These are phyloP conservation scores for Phytophthora syringae DNA, from an alignment of 352 stramenopile species.

Conservation along the genomic window DNA sequence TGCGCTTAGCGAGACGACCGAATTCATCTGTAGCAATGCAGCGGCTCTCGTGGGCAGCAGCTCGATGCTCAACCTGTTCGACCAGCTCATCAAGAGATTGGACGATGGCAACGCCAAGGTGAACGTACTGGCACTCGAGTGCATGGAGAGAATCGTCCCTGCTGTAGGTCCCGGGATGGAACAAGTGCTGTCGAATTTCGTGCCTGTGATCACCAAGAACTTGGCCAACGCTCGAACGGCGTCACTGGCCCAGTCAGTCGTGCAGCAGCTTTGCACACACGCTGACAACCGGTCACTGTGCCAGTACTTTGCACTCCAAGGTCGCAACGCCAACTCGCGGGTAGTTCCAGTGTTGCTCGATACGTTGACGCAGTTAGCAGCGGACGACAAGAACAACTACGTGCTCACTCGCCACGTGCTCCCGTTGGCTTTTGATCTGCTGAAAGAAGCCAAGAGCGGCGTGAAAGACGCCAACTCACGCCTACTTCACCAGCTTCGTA, in stretches of 20 bases:
- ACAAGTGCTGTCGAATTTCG: conserved; percentile 58
- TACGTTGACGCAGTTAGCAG: conserved; percentile 49
- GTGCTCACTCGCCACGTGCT: conserved; percentile 71
- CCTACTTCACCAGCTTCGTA: conserved; percentile 44
- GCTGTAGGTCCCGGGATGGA: conserved; percentile 62
- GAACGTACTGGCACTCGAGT: conserved; percentile 62
- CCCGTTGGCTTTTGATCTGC: conserved; percentile 66
- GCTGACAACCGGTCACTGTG: conserved; percentile 61
- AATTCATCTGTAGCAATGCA: conserved; percentile 42
- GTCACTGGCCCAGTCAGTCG: conserved; percentile 40
- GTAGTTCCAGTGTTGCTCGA: conserved; percentile 67
- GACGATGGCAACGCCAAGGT: conserved; percentile 85
- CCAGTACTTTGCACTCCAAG: conserved; percentile 59
- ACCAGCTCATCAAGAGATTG: conserved; percentile 69
- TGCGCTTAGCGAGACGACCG: conserved; percentile 47
- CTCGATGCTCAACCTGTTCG: conserved; percentile 70
- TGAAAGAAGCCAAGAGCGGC: conserved; percentile 81
- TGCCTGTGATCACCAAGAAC: conserved; percentile 63
- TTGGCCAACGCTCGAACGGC: conserved; percentile 64
- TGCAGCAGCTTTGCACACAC: conserved; percentile 54
- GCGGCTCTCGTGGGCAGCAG: conserved; percentile 33
- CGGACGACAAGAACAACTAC: conserved; percentile 63
- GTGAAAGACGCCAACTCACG: conserved; percentile 67
- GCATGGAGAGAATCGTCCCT: conserved; percentile 57
- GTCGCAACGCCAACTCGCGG: conserved; percentile 58